Evolutionary conservation across 2,329 filamentous ascomycete genomes (phyloP).

Genomic region (Escovopsis sp.): DNA sequence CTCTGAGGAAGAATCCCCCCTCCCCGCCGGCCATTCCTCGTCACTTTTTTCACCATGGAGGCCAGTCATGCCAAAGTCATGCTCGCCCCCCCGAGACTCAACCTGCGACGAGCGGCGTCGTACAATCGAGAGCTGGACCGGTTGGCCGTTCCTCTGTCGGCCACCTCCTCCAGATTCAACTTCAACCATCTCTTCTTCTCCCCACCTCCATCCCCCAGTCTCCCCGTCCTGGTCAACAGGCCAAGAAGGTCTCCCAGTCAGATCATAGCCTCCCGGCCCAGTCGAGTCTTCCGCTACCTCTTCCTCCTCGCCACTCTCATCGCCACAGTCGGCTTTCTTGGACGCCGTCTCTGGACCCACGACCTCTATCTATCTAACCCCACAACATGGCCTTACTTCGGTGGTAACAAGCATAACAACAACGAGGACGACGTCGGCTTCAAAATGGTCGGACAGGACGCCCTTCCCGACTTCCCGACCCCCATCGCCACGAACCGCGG

Average conservation of each 20-base stretch:
- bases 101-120: slow-evolving; percentile 42
- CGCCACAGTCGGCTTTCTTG: slow-evolving; percentile 34
- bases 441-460: slow-evolving; percentile 52
- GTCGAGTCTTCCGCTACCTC: slow-evolving; percentile 40
- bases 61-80: slow-evolving; percentile 31
- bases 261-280: slow-evolving; percentile 32
- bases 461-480: slow-evolving; percentile 56
- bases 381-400: slow-evolving; percentile 26
- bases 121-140: slow-evolving; percentile 37
- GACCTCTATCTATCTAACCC: slow-evolving; percentile 13
- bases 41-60: too few species aligned
- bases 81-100: slow-evolving; percentile 40
- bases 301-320: slow-evolving; percentile 38
- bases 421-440: slow-evolving; percentile 29
- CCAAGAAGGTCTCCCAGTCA: slow-evolving; percentile 45
- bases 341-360: slow-evolving; percentile 14
- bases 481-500: slow-evolving; percentile 56
- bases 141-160: slow-evolving; percentile 32
- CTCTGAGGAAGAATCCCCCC: too few species aligned
- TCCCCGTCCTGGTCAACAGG: slow-evolving; percentile 52
- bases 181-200: slow-evolving; percentile 55
- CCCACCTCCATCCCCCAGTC: slow-evolving; percentile 53
- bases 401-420: too few species aligned
- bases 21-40: too few species aligned
- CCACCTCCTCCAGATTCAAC: slow-evolving; percentile 47